Evolutionary conservation across 108 stramenopile genomes (phyloP), one percentile per base, ranked within the genome.

Genomic region (Phaeodactylum tricornutum): DNA sequence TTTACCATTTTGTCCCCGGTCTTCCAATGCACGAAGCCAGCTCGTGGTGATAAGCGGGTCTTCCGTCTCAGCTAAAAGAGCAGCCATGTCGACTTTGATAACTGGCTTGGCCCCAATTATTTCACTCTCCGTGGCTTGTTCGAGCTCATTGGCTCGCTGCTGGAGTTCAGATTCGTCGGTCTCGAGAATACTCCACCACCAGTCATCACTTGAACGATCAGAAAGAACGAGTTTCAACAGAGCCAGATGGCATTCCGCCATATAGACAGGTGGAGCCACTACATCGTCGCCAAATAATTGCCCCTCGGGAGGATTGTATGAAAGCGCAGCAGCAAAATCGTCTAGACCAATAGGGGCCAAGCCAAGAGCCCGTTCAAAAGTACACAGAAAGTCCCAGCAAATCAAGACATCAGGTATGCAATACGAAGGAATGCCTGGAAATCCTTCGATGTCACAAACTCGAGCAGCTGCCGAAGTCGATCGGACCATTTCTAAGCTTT

Each of bases 151-250:
- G 48, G 43, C 22, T 44, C 29, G 19, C 47, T 62, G 21, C 3
- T 24, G 3, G 7, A 20, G 12, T 12, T 29, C 44, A 23, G 62
- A 55, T 31, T 80, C 79, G 32, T 72, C 71, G 8, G 88, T 81
- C 56, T 90, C 84, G 11, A 90, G 68, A 37, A 75, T 78, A 45
- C 79, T 76, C 84, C 84, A 90, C 88, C 88, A 90, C 88, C 88
- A 90, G 4, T 72, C 64, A 42, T 90, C 88, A 66, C 84, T 86
- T 14, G 75, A 62, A 15, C 33, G 53, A 57, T 90, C 88, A 27
- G 55, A 50, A 3, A 90, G 43, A 14, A 90, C 38, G 12, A 90
- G 61, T 42, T 80, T 80, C 22, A 90, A 54, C 11, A 90, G 38
- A 19, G 67, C 81, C 2, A 90, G 53, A 49, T 90, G 88, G n/a